A percentile compares a stretch with the other conserved stretches of the same genome.
Conservation (phyloP, 768 basidiomycete species). For the Amanita rubescens region DNA sequence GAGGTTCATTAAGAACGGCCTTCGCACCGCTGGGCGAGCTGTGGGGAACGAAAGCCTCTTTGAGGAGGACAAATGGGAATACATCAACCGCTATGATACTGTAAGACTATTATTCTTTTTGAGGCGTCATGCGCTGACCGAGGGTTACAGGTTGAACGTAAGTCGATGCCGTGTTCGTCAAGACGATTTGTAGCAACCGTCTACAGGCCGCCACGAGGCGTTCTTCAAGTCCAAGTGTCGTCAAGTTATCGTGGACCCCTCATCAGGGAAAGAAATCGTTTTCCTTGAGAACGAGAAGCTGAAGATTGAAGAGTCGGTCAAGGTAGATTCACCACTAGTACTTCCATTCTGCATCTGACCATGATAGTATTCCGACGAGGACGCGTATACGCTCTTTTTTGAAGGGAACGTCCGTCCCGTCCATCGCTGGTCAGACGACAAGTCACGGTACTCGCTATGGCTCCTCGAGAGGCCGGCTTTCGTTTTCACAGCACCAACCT, state of each 20-base stretch:
- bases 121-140: background rate
- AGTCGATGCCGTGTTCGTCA: constrained; percentile 1
- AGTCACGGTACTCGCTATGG: constrained; percentile 76
- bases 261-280: constrained; percentile 31
- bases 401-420: constrained; percentile 75
- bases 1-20: constrained; percentile 82
- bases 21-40: constrained; percentile 57
- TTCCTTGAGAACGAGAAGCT: constrained; percentile 72
- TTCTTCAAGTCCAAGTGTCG: constrained; percentile 62
- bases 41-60: constrained; percentile 65
- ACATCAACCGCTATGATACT: constrained; percentile 47
- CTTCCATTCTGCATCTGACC: too few relatives aligned
- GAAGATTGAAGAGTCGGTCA: constrained; percentile 82
- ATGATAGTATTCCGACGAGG: constrained; percentile 83
- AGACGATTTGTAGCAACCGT: background rate
- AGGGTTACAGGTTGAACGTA: constrained; percentile 21
- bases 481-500: constrained; percentile 55
- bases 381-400: constrained; percentile 63
- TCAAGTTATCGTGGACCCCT: constrained; percentile 51
- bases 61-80: constrained; percentile 66
- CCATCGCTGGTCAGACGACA: constrained; percentile 76
- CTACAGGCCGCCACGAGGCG: constrained; percentile 72
- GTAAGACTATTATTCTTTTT: constrained; percentile 23
- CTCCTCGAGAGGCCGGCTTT: constrained; percentile 84
- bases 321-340: too few relatives aligned